Conservation (phyloP, 2,329 filamentous ascomycete species). For the Talaromyces sp. region DNA sequence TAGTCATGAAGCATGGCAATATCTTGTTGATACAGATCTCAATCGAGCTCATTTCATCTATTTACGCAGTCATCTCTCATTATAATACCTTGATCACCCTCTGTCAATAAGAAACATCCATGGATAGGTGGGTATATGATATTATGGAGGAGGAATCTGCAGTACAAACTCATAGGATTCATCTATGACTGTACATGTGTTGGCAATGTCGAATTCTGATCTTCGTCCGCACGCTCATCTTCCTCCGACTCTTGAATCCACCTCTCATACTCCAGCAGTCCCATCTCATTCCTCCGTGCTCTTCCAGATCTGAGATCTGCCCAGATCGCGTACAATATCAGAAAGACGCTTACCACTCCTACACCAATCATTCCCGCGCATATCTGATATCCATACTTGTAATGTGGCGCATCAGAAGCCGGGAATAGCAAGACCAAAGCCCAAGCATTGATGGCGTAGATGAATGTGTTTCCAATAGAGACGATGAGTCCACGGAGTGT, state of each 20-base stretch:
- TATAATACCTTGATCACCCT: no score
- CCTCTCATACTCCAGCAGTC: constrained; percentile 6
- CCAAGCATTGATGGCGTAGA: constrained; percentile 3
- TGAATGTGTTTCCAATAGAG: constrained; percentile 6
- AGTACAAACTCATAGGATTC: not conserved
- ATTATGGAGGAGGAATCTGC: no score
- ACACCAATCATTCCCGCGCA: constrained; percentile 8
- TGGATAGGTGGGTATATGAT: no score
- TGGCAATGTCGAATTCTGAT: not conserved
- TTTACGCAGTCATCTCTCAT: no score
- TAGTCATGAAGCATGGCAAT: not conserved
- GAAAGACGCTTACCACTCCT: constrained; percentile 1
- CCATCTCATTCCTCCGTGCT: constrained; percentile 4
- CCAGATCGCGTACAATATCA: constrained; percentile 3
- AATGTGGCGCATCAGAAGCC: not conserved
- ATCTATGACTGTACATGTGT: not conserved
- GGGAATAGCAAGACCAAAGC: constrained; percentile 2
- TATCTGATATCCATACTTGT: constrained; percentile 9
- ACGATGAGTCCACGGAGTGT: constrained; percentile 1
- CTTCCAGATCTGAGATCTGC: not conserved
- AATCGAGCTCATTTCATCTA: no score
- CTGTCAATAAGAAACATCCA: no score
- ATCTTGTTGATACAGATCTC: no score
- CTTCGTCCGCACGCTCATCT: not conserved
- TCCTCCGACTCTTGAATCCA: not conserved